phyloP scores from a whole-genome alignment of 192 early-diverging fungal genomes.

The Entomortierella chlamydospora region DNA sequence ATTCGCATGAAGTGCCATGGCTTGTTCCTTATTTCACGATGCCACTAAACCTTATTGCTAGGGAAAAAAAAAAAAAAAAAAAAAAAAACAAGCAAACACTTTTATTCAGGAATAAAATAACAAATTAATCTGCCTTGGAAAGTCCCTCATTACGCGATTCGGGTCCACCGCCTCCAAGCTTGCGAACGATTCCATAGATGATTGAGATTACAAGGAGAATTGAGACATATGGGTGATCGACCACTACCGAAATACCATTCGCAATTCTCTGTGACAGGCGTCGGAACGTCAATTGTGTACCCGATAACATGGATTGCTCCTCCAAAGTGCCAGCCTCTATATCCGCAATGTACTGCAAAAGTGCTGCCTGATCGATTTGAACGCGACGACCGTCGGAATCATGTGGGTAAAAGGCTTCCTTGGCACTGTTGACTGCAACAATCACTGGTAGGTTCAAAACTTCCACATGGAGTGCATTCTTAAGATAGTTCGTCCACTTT shows the following conservation, averaged over 20 bases:
- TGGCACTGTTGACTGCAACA: constrained; percentile 32
- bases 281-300: constrained; percentile 19
- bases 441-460: constrained; percentile 37
- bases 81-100: too few species aligned
- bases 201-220: constrained; percentile 1
- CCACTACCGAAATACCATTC: constrained; percentile 13
- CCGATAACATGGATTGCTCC: constrained; percentile 33
- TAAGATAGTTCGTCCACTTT: constrained; percentile 72
- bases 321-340: constrained; percentile 25
- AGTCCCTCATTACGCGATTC: constrained; percentile 18
- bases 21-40: too few species aligned
- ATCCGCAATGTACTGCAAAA: constrained; percentile 32
- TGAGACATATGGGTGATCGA: constrained; percentile 22
- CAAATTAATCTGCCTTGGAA: constrained; percentile 32
- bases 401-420: constrained; percentile 28
- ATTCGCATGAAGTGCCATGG: too few species aligned
- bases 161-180: constrained; percentile 10
- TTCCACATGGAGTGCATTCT: constrained; percentile 59
- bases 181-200: constrained; percentile 24
- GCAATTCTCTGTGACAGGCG: constrained; percentile 11
- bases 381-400: constrained; percentile 43
- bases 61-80: too few species aligned
- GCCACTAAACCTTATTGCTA: too few species aligned
- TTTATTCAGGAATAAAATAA: too few species aligned
- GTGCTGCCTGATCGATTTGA: constrained; percentile 12